Conservation (phyloP, 148 eudicot species). For the Fagopyrum homotropicum region DNA sequence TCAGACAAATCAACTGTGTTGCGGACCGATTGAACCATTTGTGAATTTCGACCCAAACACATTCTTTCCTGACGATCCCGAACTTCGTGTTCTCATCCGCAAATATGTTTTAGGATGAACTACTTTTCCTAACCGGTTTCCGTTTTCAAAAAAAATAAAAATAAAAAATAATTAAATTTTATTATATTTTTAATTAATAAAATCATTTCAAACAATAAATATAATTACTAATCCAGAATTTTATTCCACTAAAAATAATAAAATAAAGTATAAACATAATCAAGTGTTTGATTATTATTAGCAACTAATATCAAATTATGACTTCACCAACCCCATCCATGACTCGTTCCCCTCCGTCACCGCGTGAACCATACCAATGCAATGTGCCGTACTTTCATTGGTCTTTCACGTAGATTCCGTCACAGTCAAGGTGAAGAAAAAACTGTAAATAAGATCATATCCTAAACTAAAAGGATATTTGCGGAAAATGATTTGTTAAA, state of each 20-base stretch:
- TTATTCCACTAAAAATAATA: background rate
- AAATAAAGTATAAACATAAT: background rate
- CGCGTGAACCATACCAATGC: background rate
- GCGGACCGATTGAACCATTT: no score
- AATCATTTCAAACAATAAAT: background rate
- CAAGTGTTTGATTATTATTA: background rate
- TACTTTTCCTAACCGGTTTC: no score
- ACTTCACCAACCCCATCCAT: slow-evolving; percentile 9
- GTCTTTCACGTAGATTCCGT: background rate
- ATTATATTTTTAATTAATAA: background rate
- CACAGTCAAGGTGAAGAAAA: background rate
- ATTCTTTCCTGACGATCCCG: no score
- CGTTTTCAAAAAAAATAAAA: no score
- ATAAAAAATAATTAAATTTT: no score
- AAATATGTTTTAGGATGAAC: no score
- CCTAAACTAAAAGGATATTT: no score
- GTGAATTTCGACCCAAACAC: no score
- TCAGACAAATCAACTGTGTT: no score
- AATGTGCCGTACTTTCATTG: background rate
- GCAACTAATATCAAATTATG: background rate
- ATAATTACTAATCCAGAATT: background rate
- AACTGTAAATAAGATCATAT: no score
- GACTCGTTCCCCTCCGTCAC: background rate
- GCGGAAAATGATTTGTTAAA: no score
- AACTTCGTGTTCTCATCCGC: no score